Conservation (phyloP, 495 filamentous ascomycete species). For the Penicillium waksmanii region DNA sequence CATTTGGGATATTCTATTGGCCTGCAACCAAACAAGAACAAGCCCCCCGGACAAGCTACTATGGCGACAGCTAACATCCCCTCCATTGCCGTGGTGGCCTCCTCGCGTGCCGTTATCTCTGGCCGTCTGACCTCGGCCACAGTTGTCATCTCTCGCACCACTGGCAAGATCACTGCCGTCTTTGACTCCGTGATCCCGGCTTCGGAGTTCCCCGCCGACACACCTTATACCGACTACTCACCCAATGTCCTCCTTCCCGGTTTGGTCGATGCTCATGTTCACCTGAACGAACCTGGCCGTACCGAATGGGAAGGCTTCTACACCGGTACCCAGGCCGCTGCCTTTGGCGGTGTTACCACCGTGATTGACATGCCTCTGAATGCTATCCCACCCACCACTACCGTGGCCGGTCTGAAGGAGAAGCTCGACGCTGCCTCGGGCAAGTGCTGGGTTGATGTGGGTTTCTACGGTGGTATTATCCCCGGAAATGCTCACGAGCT, state of each 20-base stretch:
- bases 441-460: constrained; percentile 98
- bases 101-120: constrained; percentile 74
- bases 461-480: constrained; percentile 95
- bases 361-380: constrained; percentile 98
- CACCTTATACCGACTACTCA: constrained; percentile 80
- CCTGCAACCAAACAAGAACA: constrained; percentile 13
- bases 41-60: constrained; percentile 15
- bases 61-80: constrained; percentile 42
- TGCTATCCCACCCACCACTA: constrained; percentile 95
- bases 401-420: constrained; percentile 75
- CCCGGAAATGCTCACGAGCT: constrained; percentile 86
- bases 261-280: constrained; percentile 95
- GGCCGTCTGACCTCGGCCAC: constrained; percentile 74
- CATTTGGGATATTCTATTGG: constrained; percentile 8
- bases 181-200: constrained; percentile 72
- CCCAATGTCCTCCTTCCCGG: constrained; percentile 89
- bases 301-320: constrained; percentile 99
- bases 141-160: constrained; percentile 72
- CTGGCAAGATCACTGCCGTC: constrained; percentile 85
- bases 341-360: constrained; percentile 96
- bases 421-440: constrained; percentile 85
- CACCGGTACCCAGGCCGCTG: constrained; percentile 90
- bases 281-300: constrained; percentile 94
- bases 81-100: constrained; percentile 74
- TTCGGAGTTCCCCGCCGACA: constrained; percentile 70